Evolutionary conservation across 202 grass and related monocot genomes (phyloP).

Genomic region (Bolboschoenoplectus hybrid): DNA sequence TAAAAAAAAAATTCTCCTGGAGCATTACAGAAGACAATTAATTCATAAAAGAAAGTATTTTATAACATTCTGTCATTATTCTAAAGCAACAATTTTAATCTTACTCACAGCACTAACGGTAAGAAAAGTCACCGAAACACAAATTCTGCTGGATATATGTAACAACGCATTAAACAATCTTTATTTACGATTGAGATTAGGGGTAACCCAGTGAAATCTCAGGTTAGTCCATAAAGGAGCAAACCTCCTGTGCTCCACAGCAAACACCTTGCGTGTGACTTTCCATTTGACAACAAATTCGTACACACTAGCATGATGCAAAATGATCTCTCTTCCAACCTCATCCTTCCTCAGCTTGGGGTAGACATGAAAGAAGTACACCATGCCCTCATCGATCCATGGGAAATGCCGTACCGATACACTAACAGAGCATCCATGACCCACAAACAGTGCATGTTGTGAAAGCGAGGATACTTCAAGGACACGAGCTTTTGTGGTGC

Average conservation of each 20-base stretch:
- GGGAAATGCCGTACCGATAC: neutral
- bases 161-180: neutral
- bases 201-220: slow-evolving; percentile 11
- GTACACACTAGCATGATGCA: neutral
- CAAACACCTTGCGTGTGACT: neutral
- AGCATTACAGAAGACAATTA: neutral
- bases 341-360: neutral
- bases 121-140: neutral
- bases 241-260: neutral
- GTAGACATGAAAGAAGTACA: slow-evolving; percentile 3
- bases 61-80: neutral
- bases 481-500: neutral
- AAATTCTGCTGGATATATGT: neutral
- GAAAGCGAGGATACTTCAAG: neutral
- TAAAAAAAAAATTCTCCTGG: neutral
- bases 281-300: neutral
- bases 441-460: neutral
- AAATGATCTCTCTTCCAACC: neutral
- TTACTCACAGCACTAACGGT: neutral
- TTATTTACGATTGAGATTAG: neutral
- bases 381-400: neutral
- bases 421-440: slow-evolving; percentile 8
- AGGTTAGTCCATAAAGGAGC: neutral
- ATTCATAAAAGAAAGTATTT: neutral
- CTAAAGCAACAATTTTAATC: neutral